Evolutionary conservation across 495 filamentous ascomycete species (phyloP).

Genomic region (Parachaetomium inaequale): DNA sequence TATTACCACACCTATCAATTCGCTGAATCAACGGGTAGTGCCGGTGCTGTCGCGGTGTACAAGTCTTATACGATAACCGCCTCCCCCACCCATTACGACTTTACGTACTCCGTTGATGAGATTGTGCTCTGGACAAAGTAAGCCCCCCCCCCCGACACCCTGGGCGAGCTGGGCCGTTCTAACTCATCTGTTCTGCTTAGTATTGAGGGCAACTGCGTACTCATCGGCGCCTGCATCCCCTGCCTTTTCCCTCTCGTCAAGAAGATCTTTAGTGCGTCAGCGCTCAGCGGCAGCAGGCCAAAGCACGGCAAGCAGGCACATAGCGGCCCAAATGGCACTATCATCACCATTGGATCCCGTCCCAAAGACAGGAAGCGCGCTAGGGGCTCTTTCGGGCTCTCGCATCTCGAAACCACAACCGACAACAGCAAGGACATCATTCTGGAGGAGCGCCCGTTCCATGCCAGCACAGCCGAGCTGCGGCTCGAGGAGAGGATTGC

Average conservation of each 20-base stretch:
- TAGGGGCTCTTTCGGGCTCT: neutral
- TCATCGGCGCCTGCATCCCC: conserved; percentile 28
- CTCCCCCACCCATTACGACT: conserved; percentile 18
- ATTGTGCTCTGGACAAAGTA: conserved; percentile 30
- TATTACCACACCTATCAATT: neutral
- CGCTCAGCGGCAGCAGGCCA: conserved; percentile 16
- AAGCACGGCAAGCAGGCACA: neutral
- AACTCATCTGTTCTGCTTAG: conserved; percentile 1
- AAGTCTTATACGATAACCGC: conserved; percentile 24
- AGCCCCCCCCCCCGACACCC: neutral
- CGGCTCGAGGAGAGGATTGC: neutral
- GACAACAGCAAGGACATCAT: conserved; percentile 25
- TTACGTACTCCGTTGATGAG: conserved; percentile 26
- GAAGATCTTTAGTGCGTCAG: conserved; percentile 20
- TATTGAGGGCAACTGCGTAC: conserved; percentile 27
- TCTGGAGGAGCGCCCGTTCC: conserved; percentile 24
- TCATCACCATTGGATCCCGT: conserved; percentile 27
- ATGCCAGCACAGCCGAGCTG: conserved; percentile 17
- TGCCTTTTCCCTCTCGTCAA: conserved; percentile 25
- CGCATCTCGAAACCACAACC: conserved; percentile 20
- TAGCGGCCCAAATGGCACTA: conserved; percentile 6
- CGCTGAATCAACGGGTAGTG: conserved; percentile 3
- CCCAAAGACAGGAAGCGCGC: conserved; percentile 20
- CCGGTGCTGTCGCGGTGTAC: conserved; percentile 22
- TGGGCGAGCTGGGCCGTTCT: neutral